Conservation (phyloP, 73 alveolate species). For the Paramecium primaurelia region DNA sequence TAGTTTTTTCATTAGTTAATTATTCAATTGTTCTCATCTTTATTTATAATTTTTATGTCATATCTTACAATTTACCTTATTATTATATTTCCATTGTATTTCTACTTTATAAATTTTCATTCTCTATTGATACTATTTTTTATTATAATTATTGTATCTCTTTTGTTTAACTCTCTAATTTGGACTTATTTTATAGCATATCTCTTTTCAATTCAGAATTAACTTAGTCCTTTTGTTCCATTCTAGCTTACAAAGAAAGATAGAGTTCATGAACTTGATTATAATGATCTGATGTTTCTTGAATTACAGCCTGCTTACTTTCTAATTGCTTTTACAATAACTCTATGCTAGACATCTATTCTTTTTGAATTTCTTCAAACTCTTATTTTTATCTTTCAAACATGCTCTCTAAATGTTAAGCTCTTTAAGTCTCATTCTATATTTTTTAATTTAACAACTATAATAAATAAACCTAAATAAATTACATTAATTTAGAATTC, state of each 20-base stretch:
- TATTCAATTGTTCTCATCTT: neutral
- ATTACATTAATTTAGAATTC: neutral
- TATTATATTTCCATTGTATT: neutral
- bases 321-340: neutral
- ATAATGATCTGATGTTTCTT: slow-evolving; percentile 32
- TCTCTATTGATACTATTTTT: neutral
- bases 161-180: neutral
- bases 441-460: neutral
- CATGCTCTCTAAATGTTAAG: neutral
- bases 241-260: neutral
- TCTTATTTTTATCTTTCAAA: neutral
- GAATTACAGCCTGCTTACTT: slow-evolving; percentile 39
- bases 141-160: neutral
- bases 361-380: neutral
- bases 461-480: neutral
- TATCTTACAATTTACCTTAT: neutral
- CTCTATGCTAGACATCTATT: neutral
- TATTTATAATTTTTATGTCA: neutral
- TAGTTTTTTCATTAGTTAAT: neutral
- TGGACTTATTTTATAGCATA: neutral
- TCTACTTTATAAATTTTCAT: neutral
- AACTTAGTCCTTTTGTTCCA: slow-evolving; percentile 3
- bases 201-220: neutral
- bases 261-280: slow-evolving; percentile 24
- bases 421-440: neutral